Percentiles rank a stretch among this genome's conserved stretches.
Evolutionary conservation across 345 rosid species (phyloP).

Genomic region (Balakata baccata): DNA sequence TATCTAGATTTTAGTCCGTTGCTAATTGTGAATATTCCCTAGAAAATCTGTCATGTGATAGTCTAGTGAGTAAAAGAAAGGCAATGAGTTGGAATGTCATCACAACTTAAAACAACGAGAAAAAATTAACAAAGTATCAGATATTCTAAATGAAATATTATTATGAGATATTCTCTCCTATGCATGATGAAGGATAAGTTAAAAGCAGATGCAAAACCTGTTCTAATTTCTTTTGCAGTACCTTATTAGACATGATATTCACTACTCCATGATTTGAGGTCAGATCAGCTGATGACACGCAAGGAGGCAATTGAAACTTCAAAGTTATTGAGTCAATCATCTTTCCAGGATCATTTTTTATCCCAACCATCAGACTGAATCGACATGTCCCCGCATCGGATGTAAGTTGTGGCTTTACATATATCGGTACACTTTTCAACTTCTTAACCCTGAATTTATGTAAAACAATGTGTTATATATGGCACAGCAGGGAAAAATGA

Average conservation of each 20-base stretch:
- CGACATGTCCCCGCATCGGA: slow-evolving; percentile 74
- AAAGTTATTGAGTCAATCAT: slow-evolving; percentile 66
- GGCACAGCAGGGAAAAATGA: background rate
- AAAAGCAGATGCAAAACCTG: background rate
- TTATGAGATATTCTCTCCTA: background rate
- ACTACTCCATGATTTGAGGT: slow-evolving; percentile 87
- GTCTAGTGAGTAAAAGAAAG: background rate
- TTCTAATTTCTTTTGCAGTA: slow-evolving; percentile 8
- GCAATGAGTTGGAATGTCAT: background rate
- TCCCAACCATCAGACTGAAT: slow-evolving; percentile 69
- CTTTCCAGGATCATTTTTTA: slow-evolving; percentile 81
- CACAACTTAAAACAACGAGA: background rate
- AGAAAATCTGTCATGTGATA: background rate
- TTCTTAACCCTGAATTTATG: slow-evolving; percentile 60
- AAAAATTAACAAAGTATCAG: no score
- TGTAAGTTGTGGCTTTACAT: slow-evolving; percentile 86
- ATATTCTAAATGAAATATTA: no score
- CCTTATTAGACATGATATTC: slow-evolving; percentile 75
- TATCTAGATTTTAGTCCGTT: background rate
- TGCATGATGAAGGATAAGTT: background rate
- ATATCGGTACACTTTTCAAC: slow-evolving; percentile 76
- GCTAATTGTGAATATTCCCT: background rate
- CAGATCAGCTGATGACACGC: slow-evolving; percentile 72
- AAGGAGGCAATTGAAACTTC: slow-evolving; percentile 76
- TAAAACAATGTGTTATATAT: background rate